Base-by-base conservation (phyloP, 2,329 filamentous ascomycete genomes). In the Aspergillus sp. region DNA sequence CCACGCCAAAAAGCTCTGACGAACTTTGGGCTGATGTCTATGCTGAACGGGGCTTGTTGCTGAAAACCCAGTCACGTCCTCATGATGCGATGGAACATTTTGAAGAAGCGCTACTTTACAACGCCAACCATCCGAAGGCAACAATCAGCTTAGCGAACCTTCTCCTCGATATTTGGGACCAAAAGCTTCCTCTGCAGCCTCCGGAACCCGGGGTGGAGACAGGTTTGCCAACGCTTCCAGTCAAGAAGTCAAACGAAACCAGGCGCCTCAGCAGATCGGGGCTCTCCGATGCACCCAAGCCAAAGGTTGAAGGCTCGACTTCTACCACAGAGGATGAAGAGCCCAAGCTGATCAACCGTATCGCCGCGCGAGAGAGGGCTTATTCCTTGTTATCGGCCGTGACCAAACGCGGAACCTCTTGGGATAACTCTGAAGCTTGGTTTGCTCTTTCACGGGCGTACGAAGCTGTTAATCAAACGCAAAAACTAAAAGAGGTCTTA, bases 351-450 rank as follows among this genome's bases (percentile, higher is more conserved):
- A 81, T 91, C 34, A 92, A 95, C 72, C 86, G 92, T 11, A 84
- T 98, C n/a, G 90, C 93, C 3, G 90, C 93, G 15, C 86, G 93
- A 19, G 95, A 98, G 70, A 85, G 95, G 51, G 95, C 95, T 0
- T 95, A 92, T 69, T 89, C 88, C 12, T 82, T 99, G 15, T 80
- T 99, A 3, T 89, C 89, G 0, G 85, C 86, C 0, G 79, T 98
- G 53, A 98, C 93, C 2, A 96, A 92, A 72, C 83, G 93, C 8
- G 93, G 93, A 8, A 82, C 81, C 12, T 90, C 91, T 0, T 99
- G 95, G 95, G 93, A 97, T 74, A 85, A 89, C 71, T 87, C 90
- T 0, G 95, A 98, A 71, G 95, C 93, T 5, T 99, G 95, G 95
- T 93, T 91, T 69, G 85, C 89, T 4, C 83, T 99, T 34, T 90